Conservation (phyloP, 495 filamentous ascomycete species). For the Aspergillus olivimuriae region DNA sequence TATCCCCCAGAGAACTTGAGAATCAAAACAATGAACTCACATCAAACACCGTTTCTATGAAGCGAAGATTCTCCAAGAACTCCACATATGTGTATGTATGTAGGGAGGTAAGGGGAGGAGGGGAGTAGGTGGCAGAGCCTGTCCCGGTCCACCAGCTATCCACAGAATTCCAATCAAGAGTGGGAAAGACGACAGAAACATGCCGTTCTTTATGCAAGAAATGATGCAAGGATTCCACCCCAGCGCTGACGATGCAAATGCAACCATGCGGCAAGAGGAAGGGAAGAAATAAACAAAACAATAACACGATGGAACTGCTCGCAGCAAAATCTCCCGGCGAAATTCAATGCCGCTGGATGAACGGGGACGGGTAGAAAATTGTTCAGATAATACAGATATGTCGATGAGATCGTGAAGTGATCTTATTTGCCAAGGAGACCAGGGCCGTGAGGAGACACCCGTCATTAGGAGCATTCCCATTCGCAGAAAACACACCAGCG, state of each 20-base stretch:
- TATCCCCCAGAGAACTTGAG: slow-evolving; percentile 13
- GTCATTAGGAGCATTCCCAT: slow-evolving; percentile 64
- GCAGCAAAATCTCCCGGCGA: neutral
- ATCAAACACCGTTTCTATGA: no score
- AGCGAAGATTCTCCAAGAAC: slow-evolving; percentile 6
- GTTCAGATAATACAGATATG: no score
- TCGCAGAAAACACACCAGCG: slow-evolving; percentile 98
- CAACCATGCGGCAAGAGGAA: slow-evolving; percentile 6
- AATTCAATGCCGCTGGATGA: neutral
- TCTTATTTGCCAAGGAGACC: no score
- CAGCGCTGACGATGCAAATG: slow-evolving; percentile 13
- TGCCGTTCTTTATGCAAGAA: slow-evolving; percentile 8
- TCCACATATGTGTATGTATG: neutral
- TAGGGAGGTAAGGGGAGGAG: no score
- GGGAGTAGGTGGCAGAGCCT: no score
- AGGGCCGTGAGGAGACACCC: no score
- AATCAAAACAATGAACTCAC: slow-evolving; percentile 7
- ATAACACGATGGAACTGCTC: neutral
- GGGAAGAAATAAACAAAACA: slow-evolving; percentile 5
- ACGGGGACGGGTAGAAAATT: neutral
- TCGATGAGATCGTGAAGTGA: no score
- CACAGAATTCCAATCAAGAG: neutral
- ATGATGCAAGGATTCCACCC: slow-evolving; percentile 9
- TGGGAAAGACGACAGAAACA: slow-evolving; percentile 1
- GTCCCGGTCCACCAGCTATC: slow-evolving; percentile 3